phyloP scores from a whole-genome alignment of 2,329 filamentous ascomycete species.

The Epichloe gansuensis region DNA sequence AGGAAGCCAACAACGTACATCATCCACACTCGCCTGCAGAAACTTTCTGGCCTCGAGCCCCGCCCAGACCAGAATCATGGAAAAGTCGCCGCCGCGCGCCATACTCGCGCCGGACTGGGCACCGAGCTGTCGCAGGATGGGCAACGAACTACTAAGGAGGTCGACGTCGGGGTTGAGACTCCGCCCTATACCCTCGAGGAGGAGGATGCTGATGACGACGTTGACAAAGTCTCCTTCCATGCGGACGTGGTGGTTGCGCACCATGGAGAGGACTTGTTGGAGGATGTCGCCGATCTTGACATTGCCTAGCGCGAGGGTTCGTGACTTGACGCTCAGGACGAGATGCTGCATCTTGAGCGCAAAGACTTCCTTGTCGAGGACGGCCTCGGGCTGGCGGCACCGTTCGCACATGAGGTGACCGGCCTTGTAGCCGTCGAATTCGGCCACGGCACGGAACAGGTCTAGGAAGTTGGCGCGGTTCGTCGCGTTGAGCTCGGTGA shows the following conservation, averaged over 20 bases:
- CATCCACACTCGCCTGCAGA: constrained; percentile 80
- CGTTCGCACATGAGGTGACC: constrained; percentile 93
- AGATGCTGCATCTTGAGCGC: constrained; percentile 95
- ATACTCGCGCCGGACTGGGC: constrained; percentile 61
- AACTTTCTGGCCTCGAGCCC: constrained; percentile 82
- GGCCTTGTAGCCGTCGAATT: constrained; percentile 93
- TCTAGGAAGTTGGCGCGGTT: constrained; percentile 90
- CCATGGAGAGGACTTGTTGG: constrained; percentile 83
- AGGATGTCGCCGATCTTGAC: constrained; percentile 95
- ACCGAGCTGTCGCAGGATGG: constrained; percentile 79
- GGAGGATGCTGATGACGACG: constrained; percentile 85
- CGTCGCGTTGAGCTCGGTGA: constrained; percentile 78
- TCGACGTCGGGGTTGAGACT: constrained; percentile 79
- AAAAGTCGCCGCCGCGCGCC: constrained; percentile 61
- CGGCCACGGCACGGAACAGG: constrained; percentile 87
- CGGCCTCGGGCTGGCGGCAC: constrained; percentile 82
- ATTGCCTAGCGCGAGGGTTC: constrained; percentile 82
- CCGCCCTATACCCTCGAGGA: constrained; percentile 88
- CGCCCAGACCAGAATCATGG: constrained; percentile 84
- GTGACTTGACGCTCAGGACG: constrained; percentile 78
- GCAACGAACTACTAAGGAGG: constrained; percentile 72
- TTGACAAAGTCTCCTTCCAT: constrained; percentile 98
- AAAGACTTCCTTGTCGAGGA: constrained; percentile 82
- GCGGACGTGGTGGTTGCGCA: constrained; percentile 80
- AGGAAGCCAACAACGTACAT: constrained; percentile 41